phyloP scores from a whole-genome alignment of 441 rosid species.

The Geranium incanum region DNA sequence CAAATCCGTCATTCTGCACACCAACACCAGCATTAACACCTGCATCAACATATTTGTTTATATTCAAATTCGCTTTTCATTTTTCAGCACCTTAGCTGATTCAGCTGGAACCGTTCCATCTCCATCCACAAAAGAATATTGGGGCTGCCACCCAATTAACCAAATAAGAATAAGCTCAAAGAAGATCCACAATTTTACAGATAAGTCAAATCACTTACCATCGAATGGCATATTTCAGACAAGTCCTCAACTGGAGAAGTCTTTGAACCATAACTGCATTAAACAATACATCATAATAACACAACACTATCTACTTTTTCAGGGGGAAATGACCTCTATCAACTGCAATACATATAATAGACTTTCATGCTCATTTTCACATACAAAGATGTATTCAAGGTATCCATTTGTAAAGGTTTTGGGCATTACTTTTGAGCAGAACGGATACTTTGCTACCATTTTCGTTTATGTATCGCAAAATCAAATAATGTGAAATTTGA shows the following conservation, averaged over 20 bases:
- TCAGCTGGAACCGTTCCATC: constrained; percentile 89
- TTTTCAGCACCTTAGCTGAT: constrained; percentile 50
- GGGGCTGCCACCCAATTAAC: constrained; percentile 39
- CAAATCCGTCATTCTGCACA: constrained; percentile 55
- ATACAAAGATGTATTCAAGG: too few relatives aligned
- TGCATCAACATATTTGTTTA: not conserved
- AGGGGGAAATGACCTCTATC: too few relatives aligned
- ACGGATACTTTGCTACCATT: too few relatives aligned
- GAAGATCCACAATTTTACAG: constrained; percentile 7
- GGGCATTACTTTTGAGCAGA: too few relatives aligned
- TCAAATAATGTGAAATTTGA: too few relatives aligned
- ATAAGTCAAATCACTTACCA: constrained; percentile 40
- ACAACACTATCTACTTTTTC: too few relatives aligned
- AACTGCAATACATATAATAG: too few relatives aligned
- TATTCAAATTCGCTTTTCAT: not conserved
- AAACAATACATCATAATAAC: constrained; percentile 4
- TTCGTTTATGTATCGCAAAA: too few relatives aligned
- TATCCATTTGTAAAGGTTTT: too few relatives aligned
- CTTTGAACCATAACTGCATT: constrained; percentile 72
- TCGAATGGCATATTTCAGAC: constrained; percentile 69
- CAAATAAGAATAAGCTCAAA: not conserved
- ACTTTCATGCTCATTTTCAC: too few relatives aligned
- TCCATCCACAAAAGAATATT: constrained; percentile 72
- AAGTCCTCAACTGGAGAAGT: constrained; percentile 60
- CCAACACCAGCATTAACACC: not conserved